A percentile compares a stretch with the other conserved stretches of the same genome.
Evolutionary conservation across 495 filamentous ascomycete species (phyloP).

Genomic region (Cercophora sp.): DNA sequence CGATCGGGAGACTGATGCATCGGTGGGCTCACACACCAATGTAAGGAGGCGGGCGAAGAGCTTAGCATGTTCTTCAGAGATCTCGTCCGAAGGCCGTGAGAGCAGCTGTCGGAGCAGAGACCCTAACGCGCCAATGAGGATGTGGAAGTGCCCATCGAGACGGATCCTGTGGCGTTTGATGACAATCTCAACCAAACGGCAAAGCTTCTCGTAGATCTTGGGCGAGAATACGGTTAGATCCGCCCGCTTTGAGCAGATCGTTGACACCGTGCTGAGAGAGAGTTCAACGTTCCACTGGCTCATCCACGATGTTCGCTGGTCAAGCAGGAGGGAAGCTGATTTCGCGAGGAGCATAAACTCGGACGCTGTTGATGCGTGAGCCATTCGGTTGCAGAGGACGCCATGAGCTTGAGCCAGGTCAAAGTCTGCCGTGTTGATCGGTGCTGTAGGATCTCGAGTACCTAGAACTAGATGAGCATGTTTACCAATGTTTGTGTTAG

Average conservation of each 20-base stretch:
- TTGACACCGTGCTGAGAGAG: conserved; percentile 54
- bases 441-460: conserved; percentile 5
- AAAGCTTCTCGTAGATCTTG: conserved; percentile 49
- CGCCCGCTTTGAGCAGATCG: conserved; percentile 40
- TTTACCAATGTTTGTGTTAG: no score
- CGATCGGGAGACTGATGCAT: conserved; percentile 61
- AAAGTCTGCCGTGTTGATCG: conserved; percentile 8
- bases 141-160: conserved; percentile 57
- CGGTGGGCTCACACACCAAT: conserved; percentile 73
- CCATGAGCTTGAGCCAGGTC: conserved; percentile 31
- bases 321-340: conserved; percentile 54
- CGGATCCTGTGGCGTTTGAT: conserved; percentile 48
- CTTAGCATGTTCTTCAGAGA: conserved; percentile 45
- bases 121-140: conserved; percentile 61
- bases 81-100: conserved; percentile 33
- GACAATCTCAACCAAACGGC: conserved; percentile 60
- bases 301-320: conserved; percentile 50
- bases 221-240: conserved; percentile 9
- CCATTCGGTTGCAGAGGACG: conserved; percentile 20
- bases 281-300: conserved; percentile 68
- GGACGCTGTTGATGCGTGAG: conserved; percentile 5
- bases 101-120: conserved; percentile 58
- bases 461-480: conserved; percentile 7
- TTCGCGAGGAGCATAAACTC: conserved; percentile 57
- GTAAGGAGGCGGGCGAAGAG: conserved; percentile 69